Evolutionary conservation across 306 rosid species (phyloP), one percentile per base, ranked within the genome.

Genomic region (Cicer yamashitae): DNA sequence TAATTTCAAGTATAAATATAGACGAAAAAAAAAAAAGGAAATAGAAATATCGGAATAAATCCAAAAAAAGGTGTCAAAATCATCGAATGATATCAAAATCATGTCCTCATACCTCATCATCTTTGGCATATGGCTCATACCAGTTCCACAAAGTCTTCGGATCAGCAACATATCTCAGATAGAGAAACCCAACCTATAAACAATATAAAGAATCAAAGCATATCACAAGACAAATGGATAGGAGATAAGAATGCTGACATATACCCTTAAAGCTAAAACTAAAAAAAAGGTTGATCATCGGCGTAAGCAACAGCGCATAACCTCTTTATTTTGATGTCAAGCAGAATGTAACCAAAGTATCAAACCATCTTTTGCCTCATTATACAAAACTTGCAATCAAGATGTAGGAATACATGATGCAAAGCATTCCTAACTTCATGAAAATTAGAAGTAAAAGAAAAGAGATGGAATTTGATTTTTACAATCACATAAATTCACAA

Each of bases 71-170:
- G 37, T 30, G 37, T 30, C 37, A 30, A 30, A 30, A 20, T 20
- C 22, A 20, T 20, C 22, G 22, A 20, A 20, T 20, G 37, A 70
- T 41, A 82, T 44, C 57, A 60, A 10, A 76, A 69, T 22, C 70
- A 70, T 60, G 60, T 70, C 45, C 45, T 9, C 77, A 60, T 90
- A 96, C 98, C 96, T 96, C 99, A 0, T 92, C 98, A 77, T 92
- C 98, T 78, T 91, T 87, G 37, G 89, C 51, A 79, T 92, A 92
- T 10, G 97, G 97, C 76, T 96, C 98, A 79, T 85, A 91, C 98
- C 99, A 96, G 82, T 44, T 88, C 99, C 99, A 96, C 34, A 96
- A 75, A 39, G 92, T 92, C 82, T 92, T 96, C 2, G 99, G 89
- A 82, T 96, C 99, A 43, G 87, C 98, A 71, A 87, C 90, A 86